Conservation (phyloP, 2,329 filamentous ascomycete species). For the Myriosclerotinia scirpicola region DNA sequence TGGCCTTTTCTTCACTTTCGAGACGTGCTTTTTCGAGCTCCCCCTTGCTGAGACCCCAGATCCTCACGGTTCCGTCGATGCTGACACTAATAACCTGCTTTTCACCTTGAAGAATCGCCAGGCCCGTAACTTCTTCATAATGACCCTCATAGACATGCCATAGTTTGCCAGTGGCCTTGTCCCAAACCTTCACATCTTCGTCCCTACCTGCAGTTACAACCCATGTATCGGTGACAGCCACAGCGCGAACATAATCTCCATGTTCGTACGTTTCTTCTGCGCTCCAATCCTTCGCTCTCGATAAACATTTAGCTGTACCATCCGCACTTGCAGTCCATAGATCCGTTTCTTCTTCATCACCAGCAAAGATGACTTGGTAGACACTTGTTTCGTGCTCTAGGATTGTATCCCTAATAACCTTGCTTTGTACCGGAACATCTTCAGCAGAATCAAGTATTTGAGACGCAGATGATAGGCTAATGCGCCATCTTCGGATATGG, state of each 20-base stretch:
- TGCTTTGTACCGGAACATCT: slow-evolving; percentile 26
- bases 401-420: slow-evolving; percentile 54
- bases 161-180: slow-evolving; percentile 68
- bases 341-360: slow-evolving; percentile 55
- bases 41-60: slow-evolving; percentile 70
- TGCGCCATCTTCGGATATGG: slow-evolving; percentile 74
- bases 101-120: slow-evolving; percentile 60
- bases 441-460: slow-evolving; percentile 52
- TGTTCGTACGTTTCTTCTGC: slow-evolving; percentile 73
- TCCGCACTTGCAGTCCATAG: slow-evolving; percentile 96
- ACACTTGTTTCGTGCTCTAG: slow-evolving; percentile 88
- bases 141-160: slow-evolving; percentile 78
- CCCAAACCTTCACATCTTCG: slow-evolving; percentile 91
- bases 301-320: slow-evolving; percentile 79
- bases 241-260: slow-evolving; percentile 85
- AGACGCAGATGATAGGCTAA: slow-evolving; percentile 53
- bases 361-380: slow-evolving; percentile 76
- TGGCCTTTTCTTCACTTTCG: slow-evolving; percentile 49
- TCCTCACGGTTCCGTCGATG: slow-evolving; percentile 85
- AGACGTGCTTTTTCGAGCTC: slow-evolving; percentile 59
- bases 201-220: slow-evolving; percentile 86
- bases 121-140: slow-evolving; percentile 86
- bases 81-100: slow-evolving; percentile 72
- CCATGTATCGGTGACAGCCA: slow-evolving; percentile 74
- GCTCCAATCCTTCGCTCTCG: slow-evolving; percentile 66